Conservation (phyloP, 2,329 filamentous ascomycete species). For the Cladosporium sp. region DNA sequence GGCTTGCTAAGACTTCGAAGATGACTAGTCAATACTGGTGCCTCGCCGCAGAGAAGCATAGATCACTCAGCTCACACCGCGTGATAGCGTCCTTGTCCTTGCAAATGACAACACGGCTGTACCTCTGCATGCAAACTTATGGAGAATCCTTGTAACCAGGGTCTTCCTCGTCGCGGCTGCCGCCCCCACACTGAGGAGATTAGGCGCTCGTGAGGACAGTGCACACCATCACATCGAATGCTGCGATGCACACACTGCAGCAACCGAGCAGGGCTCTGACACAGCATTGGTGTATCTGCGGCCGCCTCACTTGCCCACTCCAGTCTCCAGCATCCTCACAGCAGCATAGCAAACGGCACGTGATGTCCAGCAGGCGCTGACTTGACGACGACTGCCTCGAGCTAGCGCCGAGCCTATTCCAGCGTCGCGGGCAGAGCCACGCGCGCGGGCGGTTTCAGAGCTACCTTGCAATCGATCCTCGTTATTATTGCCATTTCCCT, state of each 20-base stretch:
- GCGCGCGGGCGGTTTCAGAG: slow-evolving; percentile 8
- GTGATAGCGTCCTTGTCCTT: too few species aligned
- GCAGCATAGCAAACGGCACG: neutral
- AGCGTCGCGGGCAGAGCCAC: slow-evolving; percentile 7
- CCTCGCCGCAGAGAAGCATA: too few species aligned
- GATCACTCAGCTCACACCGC: too few species aligned
- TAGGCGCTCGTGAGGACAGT: neutral
- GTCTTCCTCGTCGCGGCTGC: neutral
- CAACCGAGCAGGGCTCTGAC: neutral
- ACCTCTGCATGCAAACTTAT: too few species aligned
- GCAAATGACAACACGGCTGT: too few species aligned
- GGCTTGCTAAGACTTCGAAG: too few species aligned
- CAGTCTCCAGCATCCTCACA: neutral
- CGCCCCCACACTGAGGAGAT: neutral
- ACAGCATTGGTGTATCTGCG: neutral
- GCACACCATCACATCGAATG: neutral
- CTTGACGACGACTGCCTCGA: neutral
- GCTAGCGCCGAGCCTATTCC: slow-evolving; percentile 4
- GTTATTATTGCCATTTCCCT: slow-evolving; percentile 4
- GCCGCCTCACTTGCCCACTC: neutral
- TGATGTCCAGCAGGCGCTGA: neutral
- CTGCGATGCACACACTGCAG: neutral
- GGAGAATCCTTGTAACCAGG: neutral
- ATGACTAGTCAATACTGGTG: too few species aligned
- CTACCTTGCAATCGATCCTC: slow-evolving; percentile 2